These are phyloP conservation scores for Letharia columbiana DNA, from an alignment of 495 filamentous ascomycete genomes.

Conservation along the genomic window DNA sequence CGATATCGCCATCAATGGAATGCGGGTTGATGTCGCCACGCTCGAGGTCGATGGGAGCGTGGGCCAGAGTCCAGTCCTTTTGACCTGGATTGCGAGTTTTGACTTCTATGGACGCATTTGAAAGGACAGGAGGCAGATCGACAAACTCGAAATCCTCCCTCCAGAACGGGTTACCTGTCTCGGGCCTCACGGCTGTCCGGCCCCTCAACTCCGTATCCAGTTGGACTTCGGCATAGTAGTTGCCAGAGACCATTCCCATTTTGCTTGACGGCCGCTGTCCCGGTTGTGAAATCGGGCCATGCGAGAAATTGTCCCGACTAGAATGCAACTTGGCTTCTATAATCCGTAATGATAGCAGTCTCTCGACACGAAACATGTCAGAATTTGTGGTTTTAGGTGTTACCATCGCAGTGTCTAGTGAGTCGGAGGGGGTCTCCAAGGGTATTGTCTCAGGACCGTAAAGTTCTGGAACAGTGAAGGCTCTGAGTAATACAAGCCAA, in stretches of 20 bases:
- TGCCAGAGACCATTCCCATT: conserved; percentile 19
- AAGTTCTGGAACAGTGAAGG: conserved; percentile 89
- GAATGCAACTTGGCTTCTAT: conserved; percentile 51
- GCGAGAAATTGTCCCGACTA: conserved; percentile 15
- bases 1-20: conserved; percentile 42
- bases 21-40: conserved; percentile 36
- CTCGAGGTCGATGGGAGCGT: conserved; percentile 38
- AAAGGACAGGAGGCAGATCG: conserved; percentile 73
- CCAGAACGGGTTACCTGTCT: conserved; percentile 86
- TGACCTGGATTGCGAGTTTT: conserved; percentile 54
- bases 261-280: conserved; percentile 20
- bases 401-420: conserved; percentile 25
- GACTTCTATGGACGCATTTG: conserved; percentile 70
- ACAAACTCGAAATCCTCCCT: conserved; percentile 81
- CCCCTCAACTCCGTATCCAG: conserved; percentile 84
- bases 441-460: conserved; percentile 53
- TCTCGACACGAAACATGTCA: conserved; percentile 61
- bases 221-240: conserved; percentile 83
- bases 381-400: conserved; percentile 26
- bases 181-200: conserved; percentile 72
- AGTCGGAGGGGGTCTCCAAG: conserved; percentile 18
- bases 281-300: conserved; percentile 14
- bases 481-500: conserved; percentile 88
- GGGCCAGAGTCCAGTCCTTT: conserved; percentile 46
- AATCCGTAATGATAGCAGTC: conserved; percentile 49